Evolutionary conservation across 176 grass and related monocot species (phyloP), one percentile per base, ranked within the genome.

Genomic region (Avena sativa): DNA sequence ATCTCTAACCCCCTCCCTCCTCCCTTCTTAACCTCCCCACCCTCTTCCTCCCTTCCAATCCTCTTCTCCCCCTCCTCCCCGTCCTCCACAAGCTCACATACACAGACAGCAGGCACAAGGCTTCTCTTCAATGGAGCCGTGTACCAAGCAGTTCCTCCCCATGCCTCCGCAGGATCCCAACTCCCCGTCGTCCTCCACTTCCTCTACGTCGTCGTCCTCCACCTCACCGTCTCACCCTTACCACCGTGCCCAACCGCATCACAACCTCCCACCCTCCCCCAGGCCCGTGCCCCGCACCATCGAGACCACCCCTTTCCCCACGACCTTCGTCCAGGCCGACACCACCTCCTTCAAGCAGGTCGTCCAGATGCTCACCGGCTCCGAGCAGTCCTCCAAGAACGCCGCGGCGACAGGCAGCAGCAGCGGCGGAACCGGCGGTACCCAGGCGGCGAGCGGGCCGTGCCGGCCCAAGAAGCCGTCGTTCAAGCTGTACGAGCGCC

Each of bases 401-500:
- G 57, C 66, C 76, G 12, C 88, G 7, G 25, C 80, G 19, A 21
- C 78, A 4, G 58, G 19, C 40, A 71, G 5, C 71, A 5, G n/a
- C 71, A 12, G 9, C 69, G 48, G 8, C 57, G 70, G 87, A 10
- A 58, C 44, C 8, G 64, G 47, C 62, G 48, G 73, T 9, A 61
- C 40, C 26, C 89, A 84, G 50, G 81, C 81, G 81, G 53, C 85
- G 15, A 66, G 53, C 66, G 85, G 88, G 12, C 74, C 86, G 50
- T 81, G 93, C 91, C 78, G 93, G 12, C 55, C 94, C 25, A 99
- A 99, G 92, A 99, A 99, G 85, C 94, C 89, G 66, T 74, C 92
- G 1, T 99, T 99, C 89, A 99, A 99, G 94, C 89, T 99, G 52
- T 99, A 99, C 89, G 97, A 99, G 74, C 90, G 97, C 66, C 94